Base-by-base conservation (phyloP, 163 green algal species). In the Scenedesmus sp. region DNA sequence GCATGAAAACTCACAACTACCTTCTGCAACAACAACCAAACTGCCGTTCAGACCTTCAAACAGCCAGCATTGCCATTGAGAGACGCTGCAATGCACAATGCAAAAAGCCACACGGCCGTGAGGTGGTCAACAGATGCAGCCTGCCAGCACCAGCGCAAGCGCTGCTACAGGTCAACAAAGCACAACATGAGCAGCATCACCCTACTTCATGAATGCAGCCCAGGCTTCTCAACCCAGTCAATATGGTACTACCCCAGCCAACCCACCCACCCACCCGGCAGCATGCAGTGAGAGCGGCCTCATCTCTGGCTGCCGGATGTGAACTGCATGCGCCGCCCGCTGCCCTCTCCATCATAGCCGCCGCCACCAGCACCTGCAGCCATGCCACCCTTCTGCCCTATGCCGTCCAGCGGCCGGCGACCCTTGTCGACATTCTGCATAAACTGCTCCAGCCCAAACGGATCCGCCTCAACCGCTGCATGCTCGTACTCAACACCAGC, bases 371-470 rank as follows among this genome's bases (percentile, higher is more conserved):
- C 96, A 37, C 93, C 95, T 15, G 96, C 96, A 0, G 78, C 79
- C 97, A 98, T 98, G 70, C 93, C 91, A 24, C 97, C 95, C 4
- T 86, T 68, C 42, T 87, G 88, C 9, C 95, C 95, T 46, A 97
- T 94, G 42, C 86, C 83, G 22, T 96, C 94, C 70, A 97, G 90
- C 20, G 93, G 70, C 81, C 94, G 93, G 72, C 92, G 90, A 65
- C 84, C 91, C 91, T 91, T 93, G 61, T 90, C 91, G 20, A 99
- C 97, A 35, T 98, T 94, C 18, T 87, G 93, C 24, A 99, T 91
- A 92, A 99, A 98, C 87, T 97, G 92, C 87, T 99, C 98, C 92
- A 99, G 94, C 18, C 98, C 98, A 93, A 99, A 99, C 5, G 97
- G 97, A 94, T 99, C 98, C 3, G 95, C 97, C 93, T 99, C 98